Conservation (phyloP, 192 early-diverging fungal genomes). For the Hyaloraphidium curvatum region DNA sequence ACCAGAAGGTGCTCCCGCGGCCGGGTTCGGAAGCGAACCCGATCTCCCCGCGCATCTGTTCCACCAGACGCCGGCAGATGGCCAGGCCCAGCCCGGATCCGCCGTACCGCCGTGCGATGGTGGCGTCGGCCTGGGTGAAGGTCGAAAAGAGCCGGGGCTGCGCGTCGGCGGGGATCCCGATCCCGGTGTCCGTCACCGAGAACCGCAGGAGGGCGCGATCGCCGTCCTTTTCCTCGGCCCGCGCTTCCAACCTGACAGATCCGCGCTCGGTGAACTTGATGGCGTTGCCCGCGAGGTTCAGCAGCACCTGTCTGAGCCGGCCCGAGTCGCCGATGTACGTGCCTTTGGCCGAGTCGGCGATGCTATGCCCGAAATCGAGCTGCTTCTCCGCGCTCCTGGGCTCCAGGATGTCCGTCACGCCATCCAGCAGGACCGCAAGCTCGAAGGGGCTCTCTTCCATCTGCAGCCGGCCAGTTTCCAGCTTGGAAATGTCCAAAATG, state of each 20-base stretch:
- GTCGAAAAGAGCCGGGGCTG: slow-evolving; percentile 36
- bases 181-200: slow-evolving; percentile 34
- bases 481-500: no score
- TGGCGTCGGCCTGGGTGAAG: slow-evolving; percentile 43
- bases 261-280: slow-evolving; percentile 32
- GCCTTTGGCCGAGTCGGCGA: not conserved
- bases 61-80: slow-evolving; percentile 21
- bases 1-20: not conserved
- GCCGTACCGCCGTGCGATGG: slow-evolving; percentile 29
- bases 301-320: slow-evolving; percentile 29
- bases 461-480: no score
- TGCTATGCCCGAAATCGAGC: no score
- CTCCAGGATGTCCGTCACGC: no score
- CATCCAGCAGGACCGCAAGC: no score
- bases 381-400: no score
- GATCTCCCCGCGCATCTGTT: slow-evolving; percentile 21
- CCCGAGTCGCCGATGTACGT: slow-evolving; percentile 24
- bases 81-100: slow-evolving; percentile 24
- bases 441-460: no score
- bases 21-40: not conserved
- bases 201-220: no score
- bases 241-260: slow-evolving; percentile 13
- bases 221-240: not conserved
- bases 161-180: slow-evolving; percentile 33
- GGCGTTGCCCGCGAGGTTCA: slow-evolving; percentile 28